Base-by-base conservation (phyloP, 163 green algal species). In the Prototheca cutis region DNA sequence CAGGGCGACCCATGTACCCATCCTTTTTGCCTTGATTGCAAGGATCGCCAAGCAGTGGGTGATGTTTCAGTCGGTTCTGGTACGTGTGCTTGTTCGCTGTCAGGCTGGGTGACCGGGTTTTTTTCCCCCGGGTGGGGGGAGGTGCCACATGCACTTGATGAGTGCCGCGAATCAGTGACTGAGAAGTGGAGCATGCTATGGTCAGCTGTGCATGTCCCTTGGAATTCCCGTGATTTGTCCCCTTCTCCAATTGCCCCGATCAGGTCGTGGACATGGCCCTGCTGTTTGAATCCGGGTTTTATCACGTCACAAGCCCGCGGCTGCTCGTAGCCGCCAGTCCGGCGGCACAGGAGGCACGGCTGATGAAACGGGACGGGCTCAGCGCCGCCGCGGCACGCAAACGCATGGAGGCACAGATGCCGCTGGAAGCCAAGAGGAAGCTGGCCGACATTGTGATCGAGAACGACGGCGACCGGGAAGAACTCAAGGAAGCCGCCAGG, bases 261-360 rank as follows among this genome's bases (percentile, higher is more conserved):
- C 78, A 88, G 78, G 73, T 90, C 0, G 61, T 94, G 8, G 87
- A 95, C 67, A 91, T 93, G 83, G 86, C 87, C 0, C 73, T 95
- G 45, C 78, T 95, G 13, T 90, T 94, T 61, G 87, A 95, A 62
- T 86, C 78, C 3, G 75, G 76, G 0, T 63, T 65, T 10, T 56
- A 86, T 57, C 54, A 56, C 23, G 53, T 84, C n/a, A 71, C 65
- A 0, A 53, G 61, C 21, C 65, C 66, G 0, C 67, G 48, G 2
- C 61, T 93, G 4, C 48, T 90, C 15, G 84, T 94, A 3, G 63
- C 67, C 1, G 87, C 77, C 62, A 63, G 54, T 23, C 48, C 61
- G 8, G 49, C 76, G 3, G 6, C 54, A 13, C 72, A 81, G 74
- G 15, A 78, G 30, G 19, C 39, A 8, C 74, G 82, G 3, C 57